phyloP scores from a whole-genome alignment of 441 rosid species.

The Jatropha podagrica region DNA sequence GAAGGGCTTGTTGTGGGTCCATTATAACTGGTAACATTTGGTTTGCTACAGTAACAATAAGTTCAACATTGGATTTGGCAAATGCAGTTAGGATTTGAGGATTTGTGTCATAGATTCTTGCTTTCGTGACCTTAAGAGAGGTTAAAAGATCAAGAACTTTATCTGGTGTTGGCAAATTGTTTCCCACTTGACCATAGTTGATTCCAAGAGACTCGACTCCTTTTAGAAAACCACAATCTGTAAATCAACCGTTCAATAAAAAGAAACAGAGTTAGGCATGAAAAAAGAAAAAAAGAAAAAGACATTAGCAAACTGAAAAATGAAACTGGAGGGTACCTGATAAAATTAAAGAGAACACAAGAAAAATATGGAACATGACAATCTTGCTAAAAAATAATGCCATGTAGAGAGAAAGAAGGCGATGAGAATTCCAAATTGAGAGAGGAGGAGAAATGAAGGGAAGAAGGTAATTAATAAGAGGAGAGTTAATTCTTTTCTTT shows the following conservation, averaged over 20 bases:
- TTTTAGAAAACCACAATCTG: slow-evolving; percentile 48
- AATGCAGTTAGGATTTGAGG: slow-evolving; percentile 44
- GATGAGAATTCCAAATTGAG: neutral
- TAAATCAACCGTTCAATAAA: neutral
- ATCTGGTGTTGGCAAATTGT: slow-evolving; percentile 48
- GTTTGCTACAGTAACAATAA: slow-evolving; percentile 48
- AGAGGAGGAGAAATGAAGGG: slow-evolving; percentile 17
- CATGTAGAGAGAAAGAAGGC: slow-evolving; percentile 29
- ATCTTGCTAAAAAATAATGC: slow-evolving; percentile 31
- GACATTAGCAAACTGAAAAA: neutral
- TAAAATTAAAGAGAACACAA: slow-evolving; percentile 36
- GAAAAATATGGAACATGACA: slow-evolving; percentile 34
- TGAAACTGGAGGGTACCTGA: slow-evolving; percentile 45
- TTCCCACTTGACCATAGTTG: slow-evolving; percentile 56
- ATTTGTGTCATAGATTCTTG: slow-evolving; percentile 52
- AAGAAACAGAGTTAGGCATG: neutral
- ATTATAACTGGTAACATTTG: slow-evolving; percentile 37
- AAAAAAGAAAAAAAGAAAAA: neutral
- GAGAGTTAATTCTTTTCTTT: neutral
- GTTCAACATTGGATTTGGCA: slow-evolving; percentile 40
- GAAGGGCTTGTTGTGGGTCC: slow-evolving; percentile 42
- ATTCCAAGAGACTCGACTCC: slow-evolving; percentile 54
- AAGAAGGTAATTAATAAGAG: neutral
- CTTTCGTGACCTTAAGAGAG: slow-evolving; percentile 44
- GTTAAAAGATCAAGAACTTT: slow-evolving; percentile 38